Evolutionary conservation across 2,329 filamentous ascomycete species (phyloP).

Genomic region (Byssoonygena ceratinophila): DNA sequence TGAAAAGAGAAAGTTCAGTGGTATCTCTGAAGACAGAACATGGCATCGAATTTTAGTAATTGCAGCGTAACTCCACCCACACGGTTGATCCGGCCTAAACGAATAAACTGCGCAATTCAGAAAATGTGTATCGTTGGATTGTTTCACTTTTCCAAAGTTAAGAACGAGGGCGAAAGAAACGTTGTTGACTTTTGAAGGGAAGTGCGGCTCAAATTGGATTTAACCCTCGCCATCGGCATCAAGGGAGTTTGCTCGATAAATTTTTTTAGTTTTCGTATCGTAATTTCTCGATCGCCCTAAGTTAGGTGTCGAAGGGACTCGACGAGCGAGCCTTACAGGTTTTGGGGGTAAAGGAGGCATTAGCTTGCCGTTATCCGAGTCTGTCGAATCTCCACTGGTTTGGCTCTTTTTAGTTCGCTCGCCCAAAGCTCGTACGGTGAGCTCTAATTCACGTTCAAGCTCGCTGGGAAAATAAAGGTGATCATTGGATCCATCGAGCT

Average conservation of each 20-base stretch:
- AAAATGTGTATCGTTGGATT: not conserved
- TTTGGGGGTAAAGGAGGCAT: constrained; percentile 21
- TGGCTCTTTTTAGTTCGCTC: constrained; percentile 25
- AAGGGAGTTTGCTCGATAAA: constrained; percentile 27
- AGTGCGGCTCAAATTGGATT: not conserved
- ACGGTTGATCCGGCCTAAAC: not conserved
- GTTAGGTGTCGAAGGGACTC: constrained; percentile 30
- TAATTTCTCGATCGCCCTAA: constrained; percentile 20
- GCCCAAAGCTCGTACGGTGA: constrained; percentile 29
- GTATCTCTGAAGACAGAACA: not conserved
- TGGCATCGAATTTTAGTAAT: not conserved
- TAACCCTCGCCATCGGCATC: constrained; percentile 22
- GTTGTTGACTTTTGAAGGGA: not conserved
- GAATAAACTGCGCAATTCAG: not conserved
- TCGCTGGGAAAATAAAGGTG: constrained; percentile 43
- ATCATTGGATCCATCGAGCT: constrained; percentile 42
- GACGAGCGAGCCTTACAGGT: constrained; percentile 23
- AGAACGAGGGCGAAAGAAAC: not conserved
- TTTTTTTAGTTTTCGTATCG: constrained; percentile 14
- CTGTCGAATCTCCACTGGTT: constrained; percentile 24
- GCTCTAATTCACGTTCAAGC: constrained; percentile 47
- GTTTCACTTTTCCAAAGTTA: too few relatives aligned
- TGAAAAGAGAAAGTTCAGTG: not conserved
- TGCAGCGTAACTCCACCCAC: not conserved
- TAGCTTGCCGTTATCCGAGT: constrained; percentile 23